phyloP scores from a whole-genome alignment of 257 asterid genomes.

The Eucommia ulmoides region DNA sequence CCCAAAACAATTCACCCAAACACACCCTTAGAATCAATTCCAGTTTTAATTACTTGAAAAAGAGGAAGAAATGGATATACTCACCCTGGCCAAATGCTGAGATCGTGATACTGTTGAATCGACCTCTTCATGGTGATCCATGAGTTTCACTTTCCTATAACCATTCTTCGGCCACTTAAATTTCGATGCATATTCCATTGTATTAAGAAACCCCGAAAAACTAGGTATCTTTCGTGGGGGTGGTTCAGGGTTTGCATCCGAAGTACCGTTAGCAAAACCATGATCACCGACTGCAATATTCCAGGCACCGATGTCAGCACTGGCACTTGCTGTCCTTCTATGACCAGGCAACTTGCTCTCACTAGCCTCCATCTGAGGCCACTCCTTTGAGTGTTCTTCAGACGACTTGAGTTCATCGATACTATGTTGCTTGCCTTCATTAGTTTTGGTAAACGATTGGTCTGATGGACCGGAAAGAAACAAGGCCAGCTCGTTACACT shows the following conservation, averaged over 20 bases:
- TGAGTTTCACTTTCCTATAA: conserved; percentile 51
- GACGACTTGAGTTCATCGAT: conserved; percentile 19
- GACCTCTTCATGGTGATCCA: conserved; percentile 36
- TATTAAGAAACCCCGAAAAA: conserved; percentile 56
- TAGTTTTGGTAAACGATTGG: conserved; percentile 15
- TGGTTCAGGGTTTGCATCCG: conserved; percentile 25
- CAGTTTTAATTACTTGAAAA: too few species aligned
- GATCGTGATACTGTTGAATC: conserved; percentile 35
- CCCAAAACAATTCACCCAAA: too few species aligned
- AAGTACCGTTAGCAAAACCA: conserved; percentile 19
- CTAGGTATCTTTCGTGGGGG: conserved; percentile 74
- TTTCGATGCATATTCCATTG: conserved; percentile 59
- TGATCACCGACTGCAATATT: conserved; percentile 48
- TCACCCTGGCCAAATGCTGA: conserved; percentile 48
- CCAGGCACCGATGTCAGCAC: conserved; percentile 81
- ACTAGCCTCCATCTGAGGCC: conserved; percentile 33
- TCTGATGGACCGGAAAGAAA: conserved; percentile 55
- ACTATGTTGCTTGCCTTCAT: conserved; percentile 15
- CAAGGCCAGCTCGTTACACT: conserved; percentile 62
- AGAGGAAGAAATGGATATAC: conserved; percentile 14
- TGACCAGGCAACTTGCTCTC: conserved; percentile 54
- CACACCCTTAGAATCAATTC: too few species aligned
- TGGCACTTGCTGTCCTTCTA: conserved; percentile 90
- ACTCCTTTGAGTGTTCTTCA: conserved; percentile 38
- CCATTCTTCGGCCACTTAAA: conserved; percentile 72